These are phyloP conservation scores for Quercus ilex DNA, from an alignment of 306 rosid species.

Conservation along the genomic window DNA sequence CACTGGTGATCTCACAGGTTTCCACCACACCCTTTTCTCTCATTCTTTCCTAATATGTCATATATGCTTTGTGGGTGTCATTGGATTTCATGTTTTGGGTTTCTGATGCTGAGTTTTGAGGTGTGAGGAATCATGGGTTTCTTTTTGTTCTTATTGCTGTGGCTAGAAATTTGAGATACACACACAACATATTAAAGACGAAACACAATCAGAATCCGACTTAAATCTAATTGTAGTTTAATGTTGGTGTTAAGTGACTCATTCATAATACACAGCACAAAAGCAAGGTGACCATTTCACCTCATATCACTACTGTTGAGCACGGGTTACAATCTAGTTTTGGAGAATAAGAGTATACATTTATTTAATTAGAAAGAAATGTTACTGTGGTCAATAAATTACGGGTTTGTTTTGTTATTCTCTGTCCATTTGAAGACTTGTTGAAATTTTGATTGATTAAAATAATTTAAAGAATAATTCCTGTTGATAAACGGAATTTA, in stretches of 20 bases:
- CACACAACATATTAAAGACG: too few species aligned
- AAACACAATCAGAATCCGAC: too few species aligned
- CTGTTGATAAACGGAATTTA: background rate
- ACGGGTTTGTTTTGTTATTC: background rate
- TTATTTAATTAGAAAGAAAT: background rate
- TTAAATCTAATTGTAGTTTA: too few species aligned
- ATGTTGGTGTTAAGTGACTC: too few species aligned
- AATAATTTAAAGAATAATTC: background rate
- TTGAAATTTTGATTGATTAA: background rate
- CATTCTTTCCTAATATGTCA: background rate
- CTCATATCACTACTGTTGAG: too few species aligned
- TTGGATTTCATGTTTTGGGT: background rate
- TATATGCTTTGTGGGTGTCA: background rate
- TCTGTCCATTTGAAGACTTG: background rate
- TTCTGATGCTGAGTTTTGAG: background rate
- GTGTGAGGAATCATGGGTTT: background rate
- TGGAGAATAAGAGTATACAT: background rate
- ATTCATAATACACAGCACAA: too few species aligned
- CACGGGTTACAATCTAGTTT: too few species aligned
- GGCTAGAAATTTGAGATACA: background rate
- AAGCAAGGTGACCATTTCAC: too few species aligned
- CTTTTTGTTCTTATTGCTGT: background rate
- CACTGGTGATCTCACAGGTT: slow-evolving; percentile 97
- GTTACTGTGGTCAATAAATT: background rate
- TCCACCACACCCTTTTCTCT: background rate